Conservation (phyloP, 116 monocot species). For the Papilionanthe hybrid region DNA sequence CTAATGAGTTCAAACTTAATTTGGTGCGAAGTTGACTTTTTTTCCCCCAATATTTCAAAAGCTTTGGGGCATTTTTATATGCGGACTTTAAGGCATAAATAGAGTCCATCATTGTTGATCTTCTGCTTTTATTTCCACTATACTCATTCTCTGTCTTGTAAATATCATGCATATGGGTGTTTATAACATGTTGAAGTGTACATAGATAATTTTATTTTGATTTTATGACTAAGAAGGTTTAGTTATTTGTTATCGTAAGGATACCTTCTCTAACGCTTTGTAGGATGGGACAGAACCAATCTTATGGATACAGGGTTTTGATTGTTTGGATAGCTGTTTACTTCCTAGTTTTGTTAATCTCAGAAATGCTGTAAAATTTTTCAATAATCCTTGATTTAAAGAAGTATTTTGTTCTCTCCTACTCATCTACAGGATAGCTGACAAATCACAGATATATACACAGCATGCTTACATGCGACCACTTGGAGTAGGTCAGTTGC, state of each 20-base stretch:
- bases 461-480: constrained; percentile 99
- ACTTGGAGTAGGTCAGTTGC: constrained; percentile 85
- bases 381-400: background rate
- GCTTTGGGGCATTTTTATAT: too few species aligned
- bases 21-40: too few species aligned
- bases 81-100: background rate
- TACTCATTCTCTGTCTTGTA: background rate
- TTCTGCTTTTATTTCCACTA: background rate
- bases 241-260: background rate
- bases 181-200: background rate
- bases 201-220: background rate
- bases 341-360: background rate
- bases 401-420: background rate
- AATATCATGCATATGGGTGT: background rate
- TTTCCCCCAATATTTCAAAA: too few species aligned
- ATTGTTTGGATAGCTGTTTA: background rate
- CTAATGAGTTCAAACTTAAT: background rate
- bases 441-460: constrained; percentile 93
- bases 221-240: constrained; percentile 1
- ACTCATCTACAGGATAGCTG: constrained; percentile 63
- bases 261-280: background rate
- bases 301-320: background rate
- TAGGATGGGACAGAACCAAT: background rate
- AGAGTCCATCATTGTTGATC: background rate
- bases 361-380: background rate